A percentile compares a stretch with the other conserved stretches of the same genome.
phyloP scores from a whole-genome alignment of 306 rosid species.

The Prunus kanzakura region DNA sequence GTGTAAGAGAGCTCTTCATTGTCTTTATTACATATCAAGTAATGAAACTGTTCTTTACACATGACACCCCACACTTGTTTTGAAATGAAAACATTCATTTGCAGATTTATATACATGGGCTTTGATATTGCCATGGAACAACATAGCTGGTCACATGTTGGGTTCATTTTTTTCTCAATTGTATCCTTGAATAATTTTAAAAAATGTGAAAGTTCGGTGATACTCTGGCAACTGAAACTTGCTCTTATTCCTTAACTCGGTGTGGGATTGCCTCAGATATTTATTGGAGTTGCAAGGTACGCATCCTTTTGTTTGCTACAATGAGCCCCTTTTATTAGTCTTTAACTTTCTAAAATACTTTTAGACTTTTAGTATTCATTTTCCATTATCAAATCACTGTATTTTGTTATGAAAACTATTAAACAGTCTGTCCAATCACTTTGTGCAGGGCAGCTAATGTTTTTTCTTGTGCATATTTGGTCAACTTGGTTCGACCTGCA shows the following conservation, averaged over 20 bases:
- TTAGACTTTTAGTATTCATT: neutral
- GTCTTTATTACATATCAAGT: conserved; percentile 13
- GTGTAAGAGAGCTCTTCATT: conserved; percentile 56
- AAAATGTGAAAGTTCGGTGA: conserved; percentile 7
- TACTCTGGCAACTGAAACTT: conserved; percentile 23
- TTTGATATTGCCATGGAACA: conserved; percentile 98
- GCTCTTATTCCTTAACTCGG: conserved; percentile 45
- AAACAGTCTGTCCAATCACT: conserved; percentile 21
- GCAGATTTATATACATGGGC: conserved; percentile 99
- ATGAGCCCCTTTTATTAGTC: conserved; percentile 21
- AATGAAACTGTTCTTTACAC: conserved; percentile 15
- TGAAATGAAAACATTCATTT: conserved; percentile 19
- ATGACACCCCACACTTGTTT: conserved; percentile 10
- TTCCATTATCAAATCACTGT: conserved; percentile 6
- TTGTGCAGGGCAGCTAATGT: conserved; percentile 87
- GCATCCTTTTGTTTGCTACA: conserved; percentile 18
- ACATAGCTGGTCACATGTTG: conserved; percentile 99
- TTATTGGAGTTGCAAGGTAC: conserved; percentile 92
- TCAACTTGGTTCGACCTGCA: conserved; percentile 82
- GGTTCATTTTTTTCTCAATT: conserved; percentile 95
- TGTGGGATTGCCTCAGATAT: conserved; percentile 53
- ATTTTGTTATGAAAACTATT: conserved; percentile 16
- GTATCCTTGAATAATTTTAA: conserved; percentile 63
- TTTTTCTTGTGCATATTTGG: conserved; percentile 89
- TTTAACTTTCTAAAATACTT: conserved; percentile 5